Conservation (phyloP, 2,329 filamentous ascomycete genomes). For the Aspergillus piperis region DNA sequence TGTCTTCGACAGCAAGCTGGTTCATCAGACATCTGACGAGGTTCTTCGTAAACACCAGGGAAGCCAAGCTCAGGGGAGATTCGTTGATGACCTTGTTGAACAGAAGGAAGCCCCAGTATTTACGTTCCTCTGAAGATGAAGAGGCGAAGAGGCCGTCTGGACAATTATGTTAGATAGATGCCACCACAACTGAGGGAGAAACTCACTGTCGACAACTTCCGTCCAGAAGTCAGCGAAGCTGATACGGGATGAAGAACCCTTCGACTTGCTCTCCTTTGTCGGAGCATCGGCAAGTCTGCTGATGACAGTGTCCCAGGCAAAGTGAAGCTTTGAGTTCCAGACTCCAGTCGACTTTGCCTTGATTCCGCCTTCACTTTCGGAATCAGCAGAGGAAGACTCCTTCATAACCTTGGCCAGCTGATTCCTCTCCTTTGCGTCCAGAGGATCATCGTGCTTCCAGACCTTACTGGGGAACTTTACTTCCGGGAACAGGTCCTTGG, state of each 20-base stretch:
- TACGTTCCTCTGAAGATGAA: slow-evolving; percentile 80
- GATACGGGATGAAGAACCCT: slow-evolving; percentile 38
- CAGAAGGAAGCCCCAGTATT: slow-evolving; percentile 87
- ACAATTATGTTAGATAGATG: slow-evolving; percentile 25
- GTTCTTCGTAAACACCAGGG: slow-evolving; percentile 76
- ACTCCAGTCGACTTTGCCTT: slow-evolving; percentile 58
- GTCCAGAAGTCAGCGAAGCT: slow-evolving; percentile 79
- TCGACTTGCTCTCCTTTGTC: slow-evolving; percentile 34
- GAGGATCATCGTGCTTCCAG: slow-evolving; percentile 73
- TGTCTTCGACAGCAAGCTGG: slow-evolving; percentile 73
- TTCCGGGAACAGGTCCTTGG: slow-evolving; percentile 64
- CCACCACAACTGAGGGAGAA: background rate
- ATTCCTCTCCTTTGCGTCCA: slow-evolving; percentile 67
- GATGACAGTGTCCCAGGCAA: slow-evolving; percentile 84
- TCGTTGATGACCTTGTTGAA: slow-evolving; percentile 72
- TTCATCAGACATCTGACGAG: slow-evolving; percentile 80
- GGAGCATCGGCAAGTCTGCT: slow-evolving; percentile 38
- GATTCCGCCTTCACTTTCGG: slow-evolving; percentile 31
- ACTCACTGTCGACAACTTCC: slow-evolving; percentile 79
- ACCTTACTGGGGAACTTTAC: slow-evolving; percentile 67
- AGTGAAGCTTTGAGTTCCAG: slow-evolving; percentile 79
- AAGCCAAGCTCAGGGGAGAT: slow-evolving; percentile 52
- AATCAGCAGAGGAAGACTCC: slow-evolving; percentile 52
- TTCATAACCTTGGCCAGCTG: slow-evolving; percentile 76
- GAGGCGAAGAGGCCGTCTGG: slow-evolving; percentile 80